Conservation (phyloP, 129 eudicot species). For the Glebionis coronaria region DNA sequence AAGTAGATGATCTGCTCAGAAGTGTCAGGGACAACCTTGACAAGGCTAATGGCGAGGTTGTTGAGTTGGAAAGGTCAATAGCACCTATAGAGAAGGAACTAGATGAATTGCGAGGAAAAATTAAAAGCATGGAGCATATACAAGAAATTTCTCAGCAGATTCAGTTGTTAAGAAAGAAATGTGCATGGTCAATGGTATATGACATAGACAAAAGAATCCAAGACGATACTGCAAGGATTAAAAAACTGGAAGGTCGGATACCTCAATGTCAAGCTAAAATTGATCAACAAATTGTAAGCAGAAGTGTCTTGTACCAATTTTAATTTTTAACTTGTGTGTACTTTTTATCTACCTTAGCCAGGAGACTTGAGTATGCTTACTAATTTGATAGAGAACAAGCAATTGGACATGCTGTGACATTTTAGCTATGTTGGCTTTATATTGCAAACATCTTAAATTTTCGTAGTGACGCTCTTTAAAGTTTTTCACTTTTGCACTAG, state of each 20-base stretch:
- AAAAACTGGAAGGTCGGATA: constrained; percentile 54
- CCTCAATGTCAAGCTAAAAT: constrained; percentile 61
- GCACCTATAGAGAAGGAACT: constrained; percentile 70
- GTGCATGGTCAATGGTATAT: constrained; percentile 91
- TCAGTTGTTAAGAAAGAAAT: constrained; percentile 60
- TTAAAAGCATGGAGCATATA: constrained; percentile 74
- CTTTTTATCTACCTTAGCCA: not conserved
- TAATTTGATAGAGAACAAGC: not conserved
- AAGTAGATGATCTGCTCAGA: constrained; percentile 69
- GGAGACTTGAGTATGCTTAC: constrained; percentile 10
- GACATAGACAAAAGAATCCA: constrained; percentile 54
- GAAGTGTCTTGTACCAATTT: constrained; percentile 14
- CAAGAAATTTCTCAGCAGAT: constrained; percentile 76
- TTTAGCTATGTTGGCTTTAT: not conserved
- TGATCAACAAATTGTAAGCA: constrained; percentile 62
- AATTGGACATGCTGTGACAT: not conserved
- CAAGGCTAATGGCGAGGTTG: constrained; percentile 57
- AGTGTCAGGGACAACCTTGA: constrained; percentile 57
- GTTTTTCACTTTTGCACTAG: constrained; percentile 5
- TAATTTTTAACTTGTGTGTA: constrained; percentile 1
- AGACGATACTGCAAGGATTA: constrained; percentile 42
- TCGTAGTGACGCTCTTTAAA: not conserved
- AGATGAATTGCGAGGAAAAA: constrained; percentile 77
- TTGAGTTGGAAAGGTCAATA: constrained; percentile 61
- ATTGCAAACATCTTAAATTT: not conserved